Evolutionary conservation across 192 early-diverging fungal genomes (phyloP), one percentile per base, ranked within the genome.

Genomic region (Coemansia sp.): DNA sequence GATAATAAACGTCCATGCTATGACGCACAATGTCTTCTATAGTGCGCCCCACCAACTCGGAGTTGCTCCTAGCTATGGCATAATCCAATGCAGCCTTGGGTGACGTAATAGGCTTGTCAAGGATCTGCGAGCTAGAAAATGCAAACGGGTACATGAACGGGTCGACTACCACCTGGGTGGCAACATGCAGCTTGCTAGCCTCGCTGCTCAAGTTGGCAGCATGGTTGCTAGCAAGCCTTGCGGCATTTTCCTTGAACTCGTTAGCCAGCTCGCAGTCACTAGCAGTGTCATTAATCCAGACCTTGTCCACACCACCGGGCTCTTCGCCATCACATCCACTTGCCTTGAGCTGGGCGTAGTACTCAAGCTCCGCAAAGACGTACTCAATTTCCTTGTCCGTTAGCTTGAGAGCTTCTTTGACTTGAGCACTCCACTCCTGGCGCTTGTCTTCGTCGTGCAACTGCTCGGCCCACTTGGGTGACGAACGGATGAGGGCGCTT

Each of bases 201-300:
- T 9, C 12, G 11, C 3, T 15, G 11, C 25, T 14, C 9, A 4
- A 29, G 10, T 31, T 8, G 10, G 21, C 14, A 15, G 23, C 29
- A 15, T 32, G 8, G 51, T 55, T 23, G 9, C 14, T 23, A 9
- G 55, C 66, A 1, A 67, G 37, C 10, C 38, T 29, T 4, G 29
- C 5, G 3, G 66, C 53, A 19, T 19, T 6, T 3, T 19, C 4
- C 25, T 42, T 42, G 12, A 59, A 19, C 32, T 41, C 39, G 4
- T 31, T n/a, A 8, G n/a, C 21, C n/a, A 66, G 32, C 7, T 1
- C 31, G 10, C 38, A 21, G 25, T 58, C 27, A 44, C 17, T 19
- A 8, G 53, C 15, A 42, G 39, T 31, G 23, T 67, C 53, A 4
- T 34, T 59, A 32, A 51, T 50, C 64, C 64, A 65, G 25, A 65